Evolutionary conservation across 352 stramenopile species (phyloP).

Genomic region (Aphanomyces astaci): DNA sequence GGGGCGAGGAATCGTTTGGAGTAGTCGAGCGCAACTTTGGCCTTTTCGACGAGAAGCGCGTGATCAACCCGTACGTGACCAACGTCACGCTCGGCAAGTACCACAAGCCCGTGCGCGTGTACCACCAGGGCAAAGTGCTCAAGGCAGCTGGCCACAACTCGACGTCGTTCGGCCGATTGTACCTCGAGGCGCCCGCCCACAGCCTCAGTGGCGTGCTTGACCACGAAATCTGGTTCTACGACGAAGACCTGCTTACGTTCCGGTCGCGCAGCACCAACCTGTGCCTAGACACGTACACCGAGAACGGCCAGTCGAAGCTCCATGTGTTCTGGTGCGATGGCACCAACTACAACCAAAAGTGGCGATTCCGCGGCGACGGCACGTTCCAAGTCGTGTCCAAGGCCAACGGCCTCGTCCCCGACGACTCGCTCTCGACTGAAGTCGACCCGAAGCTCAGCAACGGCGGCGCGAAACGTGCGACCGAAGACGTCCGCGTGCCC

Average conservation of each 20-base stretch:
- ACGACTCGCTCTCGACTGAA: background rate
- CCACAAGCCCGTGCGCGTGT: constrained; percentile 17
- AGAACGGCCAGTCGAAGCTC: constrained; percentile 25
- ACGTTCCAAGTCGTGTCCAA: background rate
- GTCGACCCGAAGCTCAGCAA: background rate
- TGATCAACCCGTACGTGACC: constrained; percentile 26
- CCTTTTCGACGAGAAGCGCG: constrained; percentile 41
- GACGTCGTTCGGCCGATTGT: background rate
- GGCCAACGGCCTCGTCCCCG: background rate
- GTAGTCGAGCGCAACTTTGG: constrained; percentile 58
- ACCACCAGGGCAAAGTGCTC: constrained; percentile 35
- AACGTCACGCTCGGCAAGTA: constrained; percentile 20
- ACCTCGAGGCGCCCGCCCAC: background rate
- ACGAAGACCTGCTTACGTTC: constrained; percentile 37
- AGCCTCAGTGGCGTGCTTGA: constrained; percentile 37
- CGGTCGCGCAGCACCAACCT: constrained; percentile 52
- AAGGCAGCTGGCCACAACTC: constrained; percentile 28
- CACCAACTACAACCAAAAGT: constrained; percentile 58
- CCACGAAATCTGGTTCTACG: constrained; percentile 60
- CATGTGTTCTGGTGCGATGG: constrained; percentile 54
- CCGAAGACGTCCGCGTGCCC: background rate
- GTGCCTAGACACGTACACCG: constrained; percentile 50
- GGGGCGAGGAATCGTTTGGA: constrained; percentile 28
- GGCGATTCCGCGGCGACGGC: constrained; percentile 26
- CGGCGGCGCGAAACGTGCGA: background rate